phyloP scores from a whole-genome alignment of 2,329 filamentous ascomycete genomes.

The Fusarium stilboides region DNA sequence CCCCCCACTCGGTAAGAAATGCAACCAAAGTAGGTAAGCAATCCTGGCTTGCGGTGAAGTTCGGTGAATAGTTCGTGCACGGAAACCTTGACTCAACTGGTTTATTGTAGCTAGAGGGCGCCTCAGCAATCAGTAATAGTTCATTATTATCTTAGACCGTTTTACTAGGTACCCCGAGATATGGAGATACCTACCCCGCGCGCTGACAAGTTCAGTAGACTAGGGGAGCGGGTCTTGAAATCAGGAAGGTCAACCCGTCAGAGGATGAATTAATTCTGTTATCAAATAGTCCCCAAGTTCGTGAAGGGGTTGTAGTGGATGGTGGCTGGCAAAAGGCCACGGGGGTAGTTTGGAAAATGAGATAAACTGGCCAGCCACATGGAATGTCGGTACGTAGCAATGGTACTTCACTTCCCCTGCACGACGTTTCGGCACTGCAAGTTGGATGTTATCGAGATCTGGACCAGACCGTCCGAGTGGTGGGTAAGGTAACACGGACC shows the following conservation, averaged over 20 bases:
- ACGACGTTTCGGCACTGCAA: conserved; percentile 11
- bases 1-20: conserved; percentile 7
- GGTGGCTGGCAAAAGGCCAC: conserved; percentile 6
- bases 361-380: neutral
- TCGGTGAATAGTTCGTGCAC: conserved; percentile 29
- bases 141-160: neutral
- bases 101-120: conserved; percentile 33
- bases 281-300: conserved; percentile 2
- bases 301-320: neutral
- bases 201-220: conserved; percentile 10
- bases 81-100: conserved; percentile 21
- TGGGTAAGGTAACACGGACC: conserved; percentile 23
- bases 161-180: conserved; percentile 22
- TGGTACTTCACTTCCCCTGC: neutral
- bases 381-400: conserved; percentile 1
- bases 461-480: neutral
- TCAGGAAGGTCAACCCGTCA: conserved; percentile 40
- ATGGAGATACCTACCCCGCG: conserved; percentile 36
- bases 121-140: neutral
- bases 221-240: conserved; percentile 25
- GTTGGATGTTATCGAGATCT: conserved; percentile 22
- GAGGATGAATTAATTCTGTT: conserved; percentile 5
- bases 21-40: conserved; percentile 19
- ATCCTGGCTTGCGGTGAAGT: conserved; percentile 20
- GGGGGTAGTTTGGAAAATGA: conserved; percentile 2